phyloP scores from a whole-genome alignment of 2,329 filamentous ascomycete genomes.

The Neopestalotiopsis clavispora region DNA sequence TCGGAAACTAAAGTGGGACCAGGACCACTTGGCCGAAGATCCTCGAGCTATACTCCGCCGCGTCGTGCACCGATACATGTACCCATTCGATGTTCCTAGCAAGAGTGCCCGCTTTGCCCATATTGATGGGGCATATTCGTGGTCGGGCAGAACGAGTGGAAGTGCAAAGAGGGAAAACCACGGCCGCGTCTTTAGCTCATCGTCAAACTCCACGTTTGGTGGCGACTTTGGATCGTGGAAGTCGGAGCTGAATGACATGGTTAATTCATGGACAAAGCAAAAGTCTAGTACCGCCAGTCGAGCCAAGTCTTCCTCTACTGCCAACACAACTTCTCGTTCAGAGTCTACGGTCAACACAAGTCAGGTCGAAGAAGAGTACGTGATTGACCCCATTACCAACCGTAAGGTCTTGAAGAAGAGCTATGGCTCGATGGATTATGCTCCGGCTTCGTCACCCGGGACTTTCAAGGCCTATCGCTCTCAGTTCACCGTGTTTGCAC shows the following conservation, averaged over 20 bases:
- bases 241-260: constrained; percentile 23
- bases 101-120: constrained; percentile 19
- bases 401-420: constrained; percentile 47
- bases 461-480: constrained; percentile 40
- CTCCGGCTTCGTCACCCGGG: constrained; percentile 31
- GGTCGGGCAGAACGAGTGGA: background rate
- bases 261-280: constrained; percentile 22
- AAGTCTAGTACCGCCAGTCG: constrained; percentile 10
- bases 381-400: constrained; percentile 66
- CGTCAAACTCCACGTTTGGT: constrained; percentile 13
- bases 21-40: constrained; percentile 39
- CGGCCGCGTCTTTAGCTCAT: constrained; percentile 22
- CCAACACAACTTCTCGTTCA: constrained; percentile 3
- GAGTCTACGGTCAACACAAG: constrained; percentile 11
- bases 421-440: constrained; percentile 20
- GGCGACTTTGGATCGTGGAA: constrained; percentile 20
- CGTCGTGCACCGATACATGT: constrained; percentile 46
- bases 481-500: constrained; percentile 35
- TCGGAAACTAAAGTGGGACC: constrained; percentile 52
- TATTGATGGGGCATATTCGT: background rate
- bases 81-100: constrained; percentile 31
- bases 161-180: constrained; percentile 37
- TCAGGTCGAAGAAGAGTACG: constrained; percentile 36
- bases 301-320: constrained; percentile 12
- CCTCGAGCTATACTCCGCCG: constrained; percentile 44